phyloP scores from a whole-genome alignment of 2,329 filamentous ascomycete genomes.

The Cladosporium halotolerans region DNA sequence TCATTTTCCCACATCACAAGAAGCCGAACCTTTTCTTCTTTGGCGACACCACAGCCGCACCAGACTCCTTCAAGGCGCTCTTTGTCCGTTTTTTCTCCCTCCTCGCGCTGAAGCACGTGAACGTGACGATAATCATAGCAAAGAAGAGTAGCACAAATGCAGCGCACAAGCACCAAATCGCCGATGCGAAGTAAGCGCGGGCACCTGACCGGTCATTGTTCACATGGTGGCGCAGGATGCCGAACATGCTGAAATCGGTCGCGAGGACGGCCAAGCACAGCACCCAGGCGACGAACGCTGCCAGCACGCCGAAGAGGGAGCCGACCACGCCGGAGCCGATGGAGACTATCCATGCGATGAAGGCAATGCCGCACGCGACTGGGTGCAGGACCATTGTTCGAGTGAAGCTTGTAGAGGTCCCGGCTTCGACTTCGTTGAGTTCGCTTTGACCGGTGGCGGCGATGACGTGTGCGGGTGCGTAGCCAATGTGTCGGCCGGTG shows the following conservation, averaged over 20 bases:
- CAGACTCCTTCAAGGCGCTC: conserved; percentile 7
- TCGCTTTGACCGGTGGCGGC: conserved; percentile 31
- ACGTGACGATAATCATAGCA: conserved; percentile 7
- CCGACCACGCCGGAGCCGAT: conserved; percentile 48
- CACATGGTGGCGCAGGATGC: conserved; percentile 48
- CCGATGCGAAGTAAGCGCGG: conserved; percentile 47
- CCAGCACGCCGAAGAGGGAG: conserved; percentile 46
- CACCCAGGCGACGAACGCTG: conserved; percentile 46
- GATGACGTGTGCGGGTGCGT: conserved; percentile 48
- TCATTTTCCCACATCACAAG: conserved; percentile 1
- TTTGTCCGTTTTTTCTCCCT: conserved; percentile 18
- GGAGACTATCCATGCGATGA: conserved; percentile 54
- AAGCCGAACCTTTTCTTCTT: conserved; percentile 15
- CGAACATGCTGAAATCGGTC: conserved; percentile 54
- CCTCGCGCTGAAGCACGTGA: conserved; percentile 17
- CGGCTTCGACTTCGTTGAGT: conserved; percentile 40
- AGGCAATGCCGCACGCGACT: conserved; percentile 51
- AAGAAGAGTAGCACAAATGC: conserved; percentile 45
- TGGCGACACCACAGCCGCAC: background rate
- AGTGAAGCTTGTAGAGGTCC: conserved; percentile 47
- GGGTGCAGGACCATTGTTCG: conserved; percentile 58
- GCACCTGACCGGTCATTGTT: conserved; percentile 39
- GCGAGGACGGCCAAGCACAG: conserved; percentile 45
- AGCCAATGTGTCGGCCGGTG: conserved; percentile 47
- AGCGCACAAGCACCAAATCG: conserved; percentile 55